A percentile compares a stretch with the other conserved stretches of the same genome.
These are phyloP conservation scores for Scenedesmus sp. DNA, from an alignment of 163 green algal genomes.

Conservation along the genomic window DNA sequence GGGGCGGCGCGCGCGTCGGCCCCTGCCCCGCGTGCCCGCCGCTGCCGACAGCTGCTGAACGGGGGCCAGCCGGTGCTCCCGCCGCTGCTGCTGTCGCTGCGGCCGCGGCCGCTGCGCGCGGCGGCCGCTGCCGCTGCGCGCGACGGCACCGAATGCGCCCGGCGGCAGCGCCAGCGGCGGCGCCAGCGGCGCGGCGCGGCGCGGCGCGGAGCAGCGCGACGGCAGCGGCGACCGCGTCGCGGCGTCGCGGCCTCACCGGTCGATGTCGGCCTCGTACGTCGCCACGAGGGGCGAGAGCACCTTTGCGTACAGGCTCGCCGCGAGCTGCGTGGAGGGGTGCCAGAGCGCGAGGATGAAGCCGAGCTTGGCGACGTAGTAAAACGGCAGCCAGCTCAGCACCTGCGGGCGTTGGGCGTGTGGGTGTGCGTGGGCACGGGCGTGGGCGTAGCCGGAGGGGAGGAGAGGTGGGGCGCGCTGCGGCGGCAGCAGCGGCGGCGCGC, in stretches of 20 bases:
- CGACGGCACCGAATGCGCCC: too few species aligned
- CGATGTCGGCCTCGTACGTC: conserved; percentile 59
- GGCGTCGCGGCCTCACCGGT: conserved; percentile 49
- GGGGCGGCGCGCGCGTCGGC: too few species aligned
- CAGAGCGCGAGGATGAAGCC: conserved; percentile 82
- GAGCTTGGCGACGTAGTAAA: conserved; percentile 86
- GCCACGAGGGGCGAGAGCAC: conserved; percentile 5
- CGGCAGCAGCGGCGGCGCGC: neutral
- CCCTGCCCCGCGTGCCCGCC: too few species aligned
- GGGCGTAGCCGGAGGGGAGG: neutral
- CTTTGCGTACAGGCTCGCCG: conserved; percentile 60
- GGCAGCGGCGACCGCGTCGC: neutral
- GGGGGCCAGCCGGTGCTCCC: too few species aligned
- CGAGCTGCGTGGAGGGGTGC: conserved; percentile 66
- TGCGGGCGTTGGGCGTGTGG: neutral
- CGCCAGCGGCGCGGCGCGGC: too few species aligned
- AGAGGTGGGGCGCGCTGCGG: neutral
- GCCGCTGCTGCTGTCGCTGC: too few species aligned
- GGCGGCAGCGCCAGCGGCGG: too few species aligned
- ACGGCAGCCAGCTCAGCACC: conserved; percentile 63
- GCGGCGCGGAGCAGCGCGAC: too few species aligned
- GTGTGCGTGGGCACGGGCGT: too few species aligned
- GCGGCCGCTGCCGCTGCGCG: too few species aligned
- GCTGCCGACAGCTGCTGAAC: too few species aligned
- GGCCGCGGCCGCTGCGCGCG: too few species aligned